Base-by-base conservation (phyloP, 2,329 filamentous ascomycete genomes). In the Penicillium sp. region DNA sequence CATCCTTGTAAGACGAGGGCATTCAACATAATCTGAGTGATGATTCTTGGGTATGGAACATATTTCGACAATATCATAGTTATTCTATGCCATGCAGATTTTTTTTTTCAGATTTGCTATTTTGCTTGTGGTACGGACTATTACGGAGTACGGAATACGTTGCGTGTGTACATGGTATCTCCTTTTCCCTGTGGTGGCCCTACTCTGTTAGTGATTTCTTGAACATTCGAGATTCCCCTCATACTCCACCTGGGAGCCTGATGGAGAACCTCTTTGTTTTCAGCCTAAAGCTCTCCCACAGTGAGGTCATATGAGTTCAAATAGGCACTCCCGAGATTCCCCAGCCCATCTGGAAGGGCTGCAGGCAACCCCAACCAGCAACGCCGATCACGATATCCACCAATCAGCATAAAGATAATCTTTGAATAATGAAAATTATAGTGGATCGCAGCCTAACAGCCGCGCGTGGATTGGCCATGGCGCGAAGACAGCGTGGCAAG, bases 401-500 rank as follows among this genome's bases (percentile, higher is more conserved):
- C 59, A 61, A 61, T 61, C 14, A 55, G 26, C 3, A 34, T 39
- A 11, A 26, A 38, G 27, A 27, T 34, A 47, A 44, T 50, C 8
- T 14, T 30, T 46, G 34, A 48, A 47, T 36, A 32, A 29, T 35
- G 41, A 42, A 26, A 45, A 51, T 41, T 7, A 41, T 30, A 47
- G 50, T 53, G 50, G 50, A 30, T 39, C 43, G 4, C 29, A 29
- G 30, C 29, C 43, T 52, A 47, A 53, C 43, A 53, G n/a, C 43
- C 34, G 43, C 41, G 19, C 27, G 39, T 27, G 45, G 53, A 52
- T 52, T 55, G 53, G 53, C 23, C 8, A 27, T 11, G 45, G 29
- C 18, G 23, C 44, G 36, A 49, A 52, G 47, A 59, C 51, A 57
- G 55, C 57, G 57, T 60, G 57, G 57, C 57, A 60, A 60, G 43